Percentiles rank a stretch among this genome's conserved stretches.
phyloP scores from a whole-genome alignment of 2,329 filamentous ascomycete genomes.

The Colletotrichum coccodes region DNA sequence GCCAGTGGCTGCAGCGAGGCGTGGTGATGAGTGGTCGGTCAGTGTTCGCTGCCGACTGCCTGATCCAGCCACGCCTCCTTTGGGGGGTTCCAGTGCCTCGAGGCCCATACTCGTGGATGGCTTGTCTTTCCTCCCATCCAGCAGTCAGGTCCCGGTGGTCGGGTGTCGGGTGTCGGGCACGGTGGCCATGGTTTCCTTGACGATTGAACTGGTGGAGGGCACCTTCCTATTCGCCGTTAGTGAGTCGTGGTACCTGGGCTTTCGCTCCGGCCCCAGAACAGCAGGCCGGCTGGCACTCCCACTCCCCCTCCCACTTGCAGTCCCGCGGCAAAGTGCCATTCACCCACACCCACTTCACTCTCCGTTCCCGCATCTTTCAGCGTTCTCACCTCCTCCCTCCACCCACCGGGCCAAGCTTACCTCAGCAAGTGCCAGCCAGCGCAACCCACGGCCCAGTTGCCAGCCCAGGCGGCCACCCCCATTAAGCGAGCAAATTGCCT shows the following conservation, averaged over 20 bases:
- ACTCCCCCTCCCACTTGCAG: neutral
- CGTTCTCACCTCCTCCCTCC: neutral
- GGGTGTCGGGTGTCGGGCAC: slow-evolving; percentile 32
- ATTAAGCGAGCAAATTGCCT: slow-evolving; percentile 34
- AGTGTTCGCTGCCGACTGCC: slow-evolving; percentile 9
- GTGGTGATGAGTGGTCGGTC: neutral
- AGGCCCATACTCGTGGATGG: neutral
- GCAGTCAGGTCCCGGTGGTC: slow-evolving; percentile 25
- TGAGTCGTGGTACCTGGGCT: neutral
- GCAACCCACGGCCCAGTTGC: slow-evolving; percentile 9
- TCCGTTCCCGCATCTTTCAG: neutral
- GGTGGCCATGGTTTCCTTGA: slow-evolving; percentile 27
- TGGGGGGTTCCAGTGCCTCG: neutral
- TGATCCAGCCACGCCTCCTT: slow-evolving; percentile 23
- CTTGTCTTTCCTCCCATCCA: slow-evolving; percentile 7
- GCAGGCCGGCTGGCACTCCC: slow-evolving; percentile 3
- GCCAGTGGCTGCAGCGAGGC: slow-evolving; percentile 37
- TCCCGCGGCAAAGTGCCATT: slow-evolving; percentile 32
- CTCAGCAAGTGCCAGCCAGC: slow-evolving; percentile 16
- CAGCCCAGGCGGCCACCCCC: slow-evolving; percentile 29
- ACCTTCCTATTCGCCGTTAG: slow-evolving; percentile 19
- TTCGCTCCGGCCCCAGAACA: slow-evolving; percentile 12
- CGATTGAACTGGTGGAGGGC: slow-evolving; percentile 12
- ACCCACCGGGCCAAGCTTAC: slow-evolving; percentile 2
- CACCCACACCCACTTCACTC: slow-evolving; percentile 7